A percentile compares a stretch with the other conserved stretches of the same genome.
phyloP scores from a whole-genome alignment of 768 basidiomycete species.

The Coprinopsis sp. region DNA sequence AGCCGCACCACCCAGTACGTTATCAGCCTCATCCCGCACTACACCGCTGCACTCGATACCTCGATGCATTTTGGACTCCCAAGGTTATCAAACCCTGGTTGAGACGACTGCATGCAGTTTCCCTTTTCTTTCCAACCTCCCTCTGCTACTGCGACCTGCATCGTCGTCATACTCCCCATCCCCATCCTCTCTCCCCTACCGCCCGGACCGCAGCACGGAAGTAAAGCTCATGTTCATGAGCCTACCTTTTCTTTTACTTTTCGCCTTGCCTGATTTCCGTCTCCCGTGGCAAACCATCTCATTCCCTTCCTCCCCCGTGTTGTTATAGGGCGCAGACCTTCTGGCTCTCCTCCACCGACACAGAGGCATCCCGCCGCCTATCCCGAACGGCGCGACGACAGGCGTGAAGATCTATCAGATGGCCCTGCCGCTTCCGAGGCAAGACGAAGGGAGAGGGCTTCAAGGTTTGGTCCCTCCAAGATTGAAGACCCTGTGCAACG shows the following conservation, averaged over 20 bases:
- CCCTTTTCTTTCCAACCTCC: constrained; percentile 10
- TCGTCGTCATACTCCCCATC: too few relatives aligned
- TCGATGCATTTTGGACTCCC: constrained; percentile 8
- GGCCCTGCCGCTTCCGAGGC: neutral
- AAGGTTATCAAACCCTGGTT: constrained; percentile 9
- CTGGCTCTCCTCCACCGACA: constrained; percentile 2
- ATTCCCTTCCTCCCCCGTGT: constrained; percentile 7
- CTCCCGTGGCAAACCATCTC: constrained; percentile 13
- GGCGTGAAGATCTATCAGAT: neutral
- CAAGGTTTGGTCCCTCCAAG: constrained; percentile 1
- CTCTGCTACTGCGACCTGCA: constrained; percentile 7
- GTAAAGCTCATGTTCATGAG: too few relatives aligned
- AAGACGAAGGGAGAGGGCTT: constrained; percentile 1
- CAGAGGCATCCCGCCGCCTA: neutral
- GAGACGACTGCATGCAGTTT: constrained; percentile 8
- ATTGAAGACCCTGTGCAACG: too few relatives aligned
- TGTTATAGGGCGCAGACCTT: constrained; percentile 9
- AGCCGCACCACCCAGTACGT: constrained; percentile 57
- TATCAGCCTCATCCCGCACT: constrained; percentile 49
- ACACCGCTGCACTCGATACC: constrained; percentile 26
- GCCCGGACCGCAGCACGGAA: constrained; percentile 8
- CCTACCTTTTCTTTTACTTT: constrained; percentile 10
- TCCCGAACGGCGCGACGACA: neutral
- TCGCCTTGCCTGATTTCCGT: constrained; percentile 5
- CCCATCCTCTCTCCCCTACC: constrained; percentile 3